Evolutionary conservation across 2,329 filamentous ascomycete species (phyloP).

Genomic region (Gliomastix tumulicola): DNA sequence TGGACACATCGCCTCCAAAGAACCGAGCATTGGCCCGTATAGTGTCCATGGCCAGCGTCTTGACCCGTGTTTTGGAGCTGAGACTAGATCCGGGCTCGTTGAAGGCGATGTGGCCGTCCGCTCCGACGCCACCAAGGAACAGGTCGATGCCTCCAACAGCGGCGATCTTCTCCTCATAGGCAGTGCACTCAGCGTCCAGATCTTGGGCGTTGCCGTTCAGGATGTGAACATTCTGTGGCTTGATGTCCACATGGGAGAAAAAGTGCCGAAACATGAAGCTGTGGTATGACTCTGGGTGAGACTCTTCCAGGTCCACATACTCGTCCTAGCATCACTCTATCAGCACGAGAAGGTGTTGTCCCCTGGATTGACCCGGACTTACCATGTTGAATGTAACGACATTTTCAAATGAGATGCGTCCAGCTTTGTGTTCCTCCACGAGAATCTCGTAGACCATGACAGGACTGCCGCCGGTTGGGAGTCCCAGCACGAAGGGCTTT

Average conservation of each 20-base stretch:
- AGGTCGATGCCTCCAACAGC: constrained; percentile 66
- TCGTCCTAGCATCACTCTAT: too few relatives aligned
- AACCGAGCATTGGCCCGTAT: constrained; percentile 71
- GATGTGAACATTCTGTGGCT: constrained; percentile 63
- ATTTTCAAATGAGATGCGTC: too few relatives aligned
- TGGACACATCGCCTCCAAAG: constrained; percentile 10
- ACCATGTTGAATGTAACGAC: constrained; percentile 76
- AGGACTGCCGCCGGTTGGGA: constrained; percentile 14
- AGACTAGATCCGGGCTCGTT: constrained; percentile 73
- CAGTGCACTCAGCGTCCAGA: constrained; percentile 62
- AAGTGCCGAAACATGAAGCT: constrained; percentile 80
- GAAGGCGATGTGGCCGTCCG: constrained; percentile 76
- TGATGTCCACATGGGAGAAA: constrained; percentile 67
- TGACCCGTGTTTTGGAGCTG: constrained; percentile 63
- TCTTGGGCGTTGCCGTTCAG: constrained; percentile 66
- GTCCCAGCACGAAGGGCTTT: constrained; percentile 12
- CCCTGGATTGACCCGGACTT: constrained; percentile 25
- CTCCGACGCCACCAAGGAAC: constrained; percentile 70
- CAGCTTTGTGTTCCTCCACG: too few relatives aligned
- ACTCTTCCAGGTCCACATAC: too few relatives aligned
- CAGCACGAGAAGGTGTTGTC: not conserved
- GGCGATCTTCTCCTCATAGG: constrained; percentile 65
- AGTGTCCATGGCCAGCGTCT: constrained; percentile 73
- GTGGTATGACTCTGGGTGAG: constrained; percentile 72
- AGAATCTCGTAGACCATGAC: constrained; percentile 10